phyloP scores from a whole-genome alignment of 2,329 filamentous ascomycete genomes.

The Mariannaea sp. region DNA sequence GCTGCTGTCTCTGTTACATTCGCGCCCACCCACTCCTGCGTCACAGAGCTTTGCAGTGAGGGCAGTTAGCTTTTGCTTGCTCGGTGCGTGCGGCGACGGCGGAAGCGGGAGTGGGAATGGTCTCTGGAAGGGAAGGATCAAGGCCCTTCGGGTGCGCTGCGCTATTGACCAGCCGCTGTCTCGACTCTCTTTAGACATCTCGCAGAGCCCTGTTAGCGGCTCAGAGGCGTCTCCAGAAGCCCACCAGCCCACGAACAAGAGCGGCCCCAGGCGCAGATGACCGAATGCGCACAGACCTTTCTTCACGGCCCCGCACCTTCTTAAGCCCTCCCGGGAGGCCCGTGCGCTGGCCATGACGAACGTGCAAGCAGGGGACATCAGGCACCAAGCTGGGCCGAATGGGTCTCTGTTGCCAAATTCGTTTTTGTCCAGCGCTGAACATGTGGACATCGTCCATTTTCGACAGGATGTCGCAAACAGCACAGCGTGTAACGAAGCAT shows the following conservation, averaged over 20 bases:
- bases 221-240: conserved; percentile 18
- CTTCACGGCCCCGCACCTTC: conserved; percentile 24
- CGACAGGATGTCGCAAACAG: conserved; percentile 4
- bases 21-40: conserved; percentile 5
- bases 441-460: neutral
- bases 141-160: neutral
- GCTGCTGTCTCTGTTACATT: neutral
- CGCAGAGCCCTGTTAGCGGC: conserved; percentile 25
- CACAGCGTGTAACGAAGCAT: conserved; percentile 5
- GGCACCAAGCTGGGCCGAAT: conserved; percentile 8
- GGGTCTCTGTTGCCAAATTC: neutral
- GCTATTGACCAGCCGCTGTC: conserved; percentile 11
- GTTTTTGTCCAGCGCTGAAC: neutral
- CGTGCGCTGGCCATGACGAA: conserved; percentile 7
- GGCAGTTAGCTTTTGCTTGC: neutral
- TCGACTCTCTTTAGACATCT: conserved; percentile 5
- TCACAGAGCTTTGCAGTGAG: neutral
- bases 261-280: conserved; percentile 39
- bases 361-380: conserved; percentile 5
- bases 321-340: conserved; percentile 8
- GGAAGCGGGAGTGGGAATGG: conserved; percentile 8
- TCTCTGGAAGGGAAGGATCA: neutral
- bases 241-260: conserved; percentile 11
- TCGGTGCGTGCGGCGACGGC: conserved; percentile 10
- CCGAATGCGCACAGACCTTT: conserved; percentile 39